Base-by-base conservation (phyloP, 495 filamentous ascomycete genomes). In the Saxispiralis lemnorum region DNA sequence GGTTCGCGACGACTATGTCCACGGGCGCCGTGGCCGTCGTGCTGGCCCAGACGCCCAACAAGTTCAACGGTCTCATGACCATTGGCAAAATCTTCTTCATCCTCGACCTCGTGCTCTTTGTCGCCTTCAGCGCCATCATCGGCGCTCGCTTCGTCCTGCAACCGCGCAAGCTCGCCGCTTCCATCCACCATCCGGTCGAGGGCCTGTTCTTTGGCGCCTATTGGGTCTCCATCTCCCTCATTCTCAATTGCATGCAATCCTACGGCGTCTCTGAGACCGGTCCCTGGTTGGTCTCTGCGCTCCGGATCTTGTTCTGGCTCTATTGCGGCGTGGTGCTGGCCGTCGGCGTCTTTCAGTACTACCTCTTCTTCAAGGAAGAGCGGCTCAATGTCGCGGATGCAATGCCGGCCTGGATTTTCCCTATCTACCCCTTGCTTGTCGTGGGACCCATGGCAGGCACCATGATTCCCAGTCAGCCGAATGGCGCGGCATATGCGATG, bases 401-500 rank as follows among this genome's bases (percentile, higher is more conserved):
- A 1, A 68, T 69, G 17, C 72, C 72, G 0, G 68, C 66, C 6
- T 74, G 70, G 70, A 65, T 72, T 32, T 52, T 76, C 15, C 72
- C 71, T 0, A 64, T 71, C 10, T 74, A 72, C 40, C 70, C 71
- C 10, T 60, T 67, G 35, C 67, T 76, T 60, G 54, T 74, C 10
- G 57, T 66, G 1, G 72, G 71, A 2, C 66, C 68, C 1, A 48
- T 72, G 20, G 71, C 69, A 0, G 63, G 62, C 1, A 43, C 50
- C 0, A 48, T 64, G 10, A 56, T 63, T n/a, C 49, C 55, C 4
- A 58, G 51, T 7, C 71, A 75, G 44, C 68, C 70, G 0, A 37
- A 54, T 0, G 38, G 44, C 2, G 46, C 57, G 2, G 66, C 62
- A 0, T 24, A 69, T 12, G 57, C 58, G 17, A 72, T 76, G 44